Evolutionary conservation across 768 basidiomycete genomes (phyloP).

Genomic region (Kwoniella dejecticola): DNA sequence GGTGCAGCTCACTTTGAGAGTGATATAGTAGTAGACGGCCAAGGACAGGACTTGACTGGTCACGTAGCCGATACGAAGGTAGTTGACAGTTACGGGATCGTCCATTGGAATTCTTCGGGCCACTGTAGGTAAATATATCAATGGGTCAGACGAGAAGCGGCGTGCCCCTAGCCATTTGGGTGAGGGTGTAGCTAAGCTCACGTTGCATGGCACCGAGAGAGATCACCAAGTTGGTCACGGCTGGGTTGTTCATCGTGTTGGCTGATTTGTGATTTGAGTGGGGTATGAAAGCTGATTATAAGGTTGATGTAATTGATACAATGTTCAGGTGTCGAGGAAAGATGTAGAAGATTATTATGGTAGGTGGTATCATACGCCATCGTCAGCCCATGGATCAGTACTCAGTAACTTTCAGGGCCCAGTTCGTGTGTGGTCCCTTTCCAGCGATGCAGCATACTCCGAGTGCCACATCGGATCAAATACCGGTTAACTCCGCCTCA

Average conservation of each 20-base stretch:
- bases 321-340: too few relatives aligned
- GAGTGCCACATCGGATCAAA: slow-evolving; percentile 16
- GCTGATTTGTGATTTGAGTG: neutral
- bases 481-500: slow-evolving; percentile 15
- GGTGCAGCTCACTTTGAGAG: slow-evolving; percentile 64
- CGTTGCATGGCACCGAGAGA: slow-evolving; percentile 93
- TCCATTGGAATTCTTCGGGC: slow-evolving; percentile 90
- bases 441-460: neutral
- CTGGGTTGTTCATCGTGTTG: slow-evolving; percentile 48
- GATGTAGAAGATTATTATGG: slow-evolving; percentile 15
- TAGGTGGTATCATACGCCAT: neutral
- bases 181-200: slow-evolving; percentile 55
- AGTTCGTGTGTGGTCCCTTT: neutral
- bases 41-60: slow-evolving; percentile 71
- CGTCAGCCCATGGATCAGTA: neutral
- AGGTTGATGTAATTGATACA: too few relatives aligned
- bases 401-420: neutral
- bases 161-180: neutral
- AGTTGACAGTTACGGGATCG: slow-evolving; percentile 75
- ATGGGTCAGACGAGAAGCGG: slow-evolving; percentile 13
- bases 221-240: slow-evolving; percentile 75
- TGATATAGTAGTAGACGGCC: slow-evolving; percentile 76
- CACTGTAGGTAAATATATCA: slow-evolving; percentile 60
- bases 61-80: slow-evolving; percentile 83
- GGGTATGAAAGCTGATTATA: too few relatives aligned